A percentile compares a stretch with the other conserved stretches of the same genome.
phyloP scores from a whole-genome alignment of 768 basidiomycete species.

The Hysterangium stoloniferum region DNA sequence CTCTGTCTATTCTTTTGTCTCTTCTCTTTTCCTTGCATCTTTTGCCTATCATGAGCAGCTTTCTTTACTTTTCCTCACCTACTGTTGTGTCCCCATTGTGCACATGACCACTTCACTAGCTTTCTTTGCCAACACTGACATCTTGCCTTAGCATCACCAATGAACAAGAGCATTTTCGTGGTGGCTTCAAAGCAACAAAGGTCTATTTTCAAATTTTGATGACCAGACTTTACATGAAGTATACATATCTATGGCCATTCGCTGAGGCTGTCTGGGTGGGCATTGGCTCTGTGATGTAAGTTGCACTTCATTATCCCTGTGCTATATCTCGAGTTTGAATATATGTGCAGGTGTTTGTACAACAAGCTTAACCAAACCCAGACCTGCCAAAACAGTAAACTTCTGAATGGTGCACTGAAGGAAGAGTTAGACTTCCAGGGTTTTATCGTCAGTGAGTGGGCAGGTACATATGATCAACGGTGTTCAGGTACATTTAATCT shows the following conservation, averaged over 20 bases:
- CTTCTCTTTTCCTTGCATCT: background rate
- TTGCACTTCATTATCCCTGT: no score
- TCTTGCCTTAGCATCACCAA: constrained; percentile 24
- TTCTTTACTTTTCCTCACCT: background rate
- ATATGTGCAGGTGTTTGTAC: constrained; percentile 5
- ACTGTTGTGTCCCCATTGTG: background rate
- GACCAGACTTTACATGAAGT: constrained; percentile 76
- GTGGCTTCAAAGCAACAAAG: constrained; percentile 16
- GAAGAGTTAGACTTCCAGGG: constrained; percentile 70
- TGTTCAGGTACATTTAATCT: constrained; percentile 2
- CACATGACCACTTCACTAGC: no score
- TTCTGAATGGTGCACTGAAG: constrained; percentile 70
- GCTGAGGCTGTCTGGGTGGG: constrained; percentile 67
- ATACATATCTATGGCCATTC: constrained; percentile 65
- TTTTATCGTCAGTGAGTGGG: constrained; percentile 25
- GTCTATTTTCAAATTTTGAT: constrained; percentile 55
- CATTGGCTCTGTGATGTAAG: constrained; percentile 62
- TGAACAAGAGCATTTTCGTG: constrained; percentile 33
- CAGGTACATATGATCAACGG: constrained; percentile 14
- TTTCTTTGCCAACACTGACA: no score
- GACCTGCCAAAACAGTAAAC: constrained; percentile 67
- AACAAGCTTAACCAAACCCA: constrained; percentile 64
- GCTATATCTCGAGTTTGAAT: no score
- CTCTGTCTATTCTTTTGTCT: background rate
- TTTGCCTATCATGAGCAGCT: no score